Evolutionary conservation across 306 rosid species (phyloP).

Genomic region (Macrotyloma uniflorum): DNA sequence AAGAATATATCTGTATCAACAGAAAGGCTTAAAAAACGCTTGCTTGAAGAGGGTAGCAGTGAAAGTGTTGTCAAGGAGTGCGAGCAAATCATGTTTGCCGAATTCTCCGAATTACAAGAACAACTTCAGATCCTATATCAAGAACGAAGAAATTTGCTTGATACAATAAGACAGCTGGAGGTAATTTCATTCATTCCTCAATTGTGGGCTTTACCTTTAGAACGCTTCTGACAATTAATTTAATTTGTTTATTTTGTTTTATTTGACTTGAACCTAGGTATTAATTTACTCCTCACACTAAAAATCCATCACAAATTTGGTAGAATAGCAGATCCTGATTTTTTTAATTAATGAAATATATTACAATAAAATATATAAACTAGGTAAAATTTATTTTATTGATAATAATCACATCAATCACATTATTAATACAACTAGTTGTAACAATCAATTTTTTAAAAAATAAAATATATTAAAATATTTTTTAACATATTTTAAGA

Average conservation of each 20-base stretch:
- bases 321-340: neutral
- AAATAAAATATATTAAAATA: no score
- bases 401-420: no score
- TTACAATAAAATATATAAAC: neutral
- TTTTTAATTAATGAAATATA: neutral
- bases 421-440: no score
- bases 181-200: conserved; percentile 47
- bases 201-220: conserved; percentile 15
- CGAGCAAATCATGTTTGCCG: conserved; percentile 87
- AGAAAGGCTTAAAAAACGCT: conserved; percentile 69
- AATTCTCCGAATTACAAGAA: conserved; percentile 75
- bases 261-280: neutral
- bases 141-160: conserved; percentile 78
- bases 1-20: conserved; percentile 74
- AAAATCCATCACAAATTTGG: neutral
- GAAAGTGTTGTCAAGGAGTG: conserved; percentile 77
- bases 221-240: neutral
- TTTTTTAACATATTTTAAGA: no score
- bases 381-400: no score
- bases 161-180: conserved; percentile 88
- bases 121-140: conserved; percentile 66
- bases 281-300: conserved; percentile 4
- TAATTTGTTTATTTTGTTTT: no score
- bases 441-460: no score
- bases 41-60: conserved; percentile 74